phyloP scores from a whole-genome alignment of 352 stramenopile species.

The Pythium plurisporium region DNA sequence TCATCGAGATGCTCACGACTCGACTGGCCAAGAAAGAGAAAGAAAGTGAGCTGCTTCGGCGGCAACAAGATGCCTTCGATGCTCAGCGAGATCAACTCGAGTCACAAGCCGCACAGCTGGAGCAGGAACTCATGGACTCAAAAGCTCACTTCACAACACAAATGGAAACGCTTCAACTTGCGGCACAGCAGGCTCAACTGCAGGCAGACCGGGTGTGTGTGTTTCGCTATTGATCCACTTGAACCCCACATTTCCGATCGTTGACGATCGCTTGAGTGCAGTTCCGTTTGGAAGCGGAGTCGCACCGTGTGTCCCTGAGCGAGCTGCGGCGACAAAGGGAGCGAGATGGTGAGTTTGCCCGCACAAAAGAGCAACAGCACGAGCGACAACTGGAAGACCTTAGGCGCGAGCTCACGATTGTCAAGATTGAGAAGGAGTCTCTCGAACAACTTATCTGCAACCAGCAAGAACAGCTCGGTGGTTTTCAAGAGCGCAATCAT shows the following conservation, averaged over 20 bases:
- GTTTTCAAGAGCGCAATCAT: background rate
- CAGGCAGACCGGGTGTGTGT: constrained; percentile 37
- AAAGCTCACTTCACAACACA: background rate
- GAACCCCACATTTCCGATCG: background rate
- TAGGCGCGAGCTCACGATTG: background rate
- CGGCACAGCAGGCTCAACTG: constrained; percentile 14
- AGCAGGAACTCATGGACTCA: background rate
- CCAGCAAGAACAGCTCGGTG: background rate
- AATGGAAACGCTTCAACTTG: background rate
- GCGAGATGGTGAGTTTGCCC: constrained; percentile 12
- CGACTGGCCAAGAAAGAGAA: constrained; percentile 66
- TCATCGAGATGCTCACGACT: constrained; percentile 56
- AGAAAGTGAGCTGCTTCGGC: constrained; percentile 43
- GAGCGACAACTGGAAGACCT: constrained; percentile 8
- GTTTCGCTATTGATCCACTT: background rate
- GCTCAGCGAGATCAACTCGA: background rate
- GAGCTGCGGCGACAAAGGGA: constrained; percentile 41
- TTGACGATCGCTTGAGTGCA: constrained; percentile 6
- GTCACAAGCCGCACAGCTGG: background rate
- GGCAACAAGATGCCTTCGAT: constrained; percentile 24
- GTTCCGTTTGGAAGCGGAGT: constrained; percentile 30
- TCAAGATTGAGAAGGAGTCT: background rate
- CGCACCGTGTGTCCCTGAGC: constrained; percentile 25
- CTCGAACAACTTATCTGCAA: background rate
- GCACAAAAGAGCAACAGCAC: constrained; percentile 8